phyloP scores from a whole-genome alignment of 768 basidiomycete species.

The Rhodotorula babjevae region DNA sequence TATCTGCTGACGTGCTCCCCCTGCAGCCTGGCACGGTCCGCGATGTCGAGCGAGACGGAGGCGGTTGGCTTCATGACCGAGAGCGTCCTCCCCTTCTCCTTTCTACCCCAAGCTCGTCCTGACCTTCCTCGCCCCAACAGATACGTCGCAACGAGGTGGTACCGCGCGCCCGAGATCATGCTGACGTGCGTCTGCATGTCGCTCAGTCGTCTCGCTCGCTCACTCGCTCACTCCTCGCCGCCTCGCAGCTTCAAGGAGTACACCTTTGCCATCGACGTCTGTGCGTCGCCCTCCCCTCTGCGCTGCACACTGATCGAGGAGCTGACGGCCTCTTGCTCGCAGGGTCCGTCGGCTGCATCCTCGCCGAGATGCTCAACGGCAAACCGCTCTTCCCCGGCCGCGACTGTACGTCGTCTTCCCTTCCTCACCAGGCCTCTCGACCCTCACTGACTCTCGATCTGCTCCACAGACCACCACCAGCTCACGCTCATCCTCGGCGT shows the following conservation, averaged over 20 bases:
- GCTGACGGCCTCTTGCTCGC: slow-evolving; percentile 5
- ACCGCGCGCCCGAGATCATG: slow-evolving; percentile 99
- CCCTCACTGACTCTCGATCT: not conserved
- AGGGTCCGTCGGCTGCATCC: slow-evolving; percentile 51
- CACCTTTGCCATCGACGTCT: slow-evolving; percentile 63
- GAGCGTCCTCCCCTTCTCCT: slow-evolving; percentile 5
- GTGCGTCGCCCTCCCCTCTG: slow-evolving; percentile 3
- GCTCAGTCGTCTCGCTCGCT: not conserved
- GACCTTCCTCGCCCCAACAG: slow-evolving; percentile 48
- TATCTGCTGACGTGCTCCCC: too few relatives aligned
- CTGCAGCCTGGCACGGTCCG: slow-evolving; percentile 26
- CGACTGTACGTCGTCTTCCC: slow-evolving; percentile 57
- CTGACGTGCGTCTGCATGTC: slow-evolving; percentile 54
- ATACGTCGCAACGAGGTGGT: slow-evolving; percentile 98
- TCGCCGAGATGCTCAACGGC: slow-evolving; percentile 89
- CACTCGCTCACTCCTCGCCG: not conserved
- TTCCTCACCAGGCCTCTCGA: not conserved
- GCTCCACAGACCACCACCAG: slow-evolving; percentile 79
- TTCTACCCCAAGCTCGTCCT: too few relatives aligned
- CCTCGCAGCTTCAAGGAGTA: slow-evolving; percentile 77
- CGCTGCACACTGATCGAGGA: too few relatives aligned
- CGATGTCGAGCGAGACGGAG: slow-evolving; percentile 49
- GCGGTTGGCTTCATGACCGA: slow-evolving; percentile 71
- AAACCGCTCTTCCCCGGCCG: slow-evolving; percentile 95
- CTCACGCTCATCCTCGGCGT: slow-evolving; percentile 92